Conservation (phyloP, 176 grass and related monocot species). For the Olyra latifolia region DNA sequence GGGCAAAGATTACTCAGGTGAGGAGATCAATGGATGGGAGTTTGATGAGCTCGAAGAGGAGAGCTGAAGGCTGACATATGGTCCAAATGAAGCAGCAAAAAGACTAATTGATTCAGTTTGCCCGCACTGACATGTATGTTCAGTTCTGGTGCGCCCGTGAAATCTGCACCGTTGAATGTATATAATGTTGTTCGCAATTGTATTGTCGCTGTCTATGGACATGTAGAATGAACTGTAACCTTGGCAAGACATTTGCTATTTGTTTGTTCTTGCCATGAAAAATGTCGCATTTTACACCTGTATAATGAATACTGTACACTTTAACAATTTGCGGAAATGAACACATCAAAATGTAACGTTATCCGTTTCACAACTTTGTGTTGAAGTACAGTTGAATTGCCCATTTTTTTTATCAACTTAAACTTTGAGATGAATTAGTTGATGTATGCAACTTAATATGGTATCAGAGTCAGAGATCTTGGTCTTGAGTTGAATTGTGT, state of each 20-base stretch:
- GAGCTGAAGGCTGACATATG: conserved; percentile 34
- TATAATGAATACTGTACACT: conserved; percentile 24
- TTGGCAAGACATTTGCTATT: conserved; percentile 48
- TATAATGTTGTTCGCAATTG: conserved; percentile 7
- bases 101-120: not conserved
- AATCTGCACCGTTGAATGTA: conserved; percentile 25
- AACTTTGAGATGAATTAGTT: too few species aligned
- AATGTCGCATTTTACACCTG: conserved; percentile 8
- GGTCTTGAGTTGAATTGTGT: too few species aligned
- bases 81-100: not conserved
- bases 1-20: conserved; percentile 57
- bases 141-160: not conserved
- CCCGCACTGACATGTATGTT: conserved; percentile 16
- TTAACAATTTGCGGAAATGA: not conserved
- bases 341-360: not conserved
- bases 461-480: too few species aligned
- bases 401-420: too few species aligned
- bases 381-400: too few species aligned
- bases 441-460: too few species aligned
- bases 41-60: conserved; percentile 93
- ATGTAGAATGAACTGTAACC: conserved; percentile 20
- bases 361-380: too few species aligned
- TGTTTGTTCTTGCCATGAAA: conserved; percentile 49
- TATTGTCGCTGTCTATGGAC: not conserved
- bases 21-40: conserved; percentile 83